Evolutionary conservation across 163 green algal genomes (phyloP).

Genomic region (Scenedesmus sp.): DNA sequence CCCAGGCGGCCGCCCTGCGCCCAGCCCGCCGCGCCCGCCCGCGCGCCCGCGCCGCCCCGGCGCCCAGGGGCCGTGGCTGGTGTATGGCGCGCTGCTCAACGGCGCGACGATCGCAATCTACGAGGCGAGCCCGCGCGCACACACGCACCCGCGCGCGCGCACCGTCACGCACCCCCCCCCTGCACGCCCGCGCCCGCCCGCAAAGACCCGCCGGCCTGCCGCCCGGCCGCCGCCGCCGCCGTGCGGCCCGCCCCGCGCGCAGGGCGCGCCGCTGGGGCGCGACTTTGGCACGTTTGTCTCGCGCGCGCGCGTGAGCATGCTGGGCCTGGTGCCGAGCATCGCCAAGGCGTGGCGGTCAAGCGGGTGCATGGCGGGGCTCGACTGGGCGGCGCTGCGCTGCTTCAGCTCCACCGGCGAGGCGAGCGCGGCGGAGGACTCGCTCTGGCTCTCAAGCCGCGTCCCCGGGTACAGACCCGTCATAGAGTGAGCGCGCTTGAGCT

Average conservation of each 20-base stretch:
- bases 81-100: constrained; percentile 90
- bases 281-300: constrained; percentile 87
- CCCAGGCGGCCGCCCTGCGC: too few relatives aligned
- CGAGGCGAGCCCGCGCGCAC: constrained; percentile 47
- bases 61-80: constrained; percentile 92
- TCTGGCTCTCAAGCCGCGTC: constrained; percentile 80
- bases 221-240: too few relatives aligned
- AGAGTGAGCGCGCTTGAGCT: constrained; percentile 61
- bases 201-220: too few relatives aligned
- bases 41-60: too few relatives aligned
- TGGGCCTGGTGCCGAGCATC: constrained; percentile 84
- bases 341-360: constrained; percentile 82
- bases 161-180: too few relatives aligned
- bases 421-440: constrained; percentile 82
- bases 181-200: too few relatives aligned
- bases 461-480: constrained; percentile 78
- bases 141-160: too few relatives aligned
- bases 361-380: constrained; percentile 62
- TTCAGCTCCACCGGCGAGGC: constrained; percentile 88
- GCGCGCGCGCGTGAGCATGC: constrained; percentile 74
- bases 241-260: too few relatives aligned
- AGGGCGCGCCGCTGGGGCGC: constrained; percentile 74
- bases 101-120: constrained; percentile 85
- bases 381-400: constrained; percentile 78
- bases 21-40: too few relatives aligned